Conservation (phyloP, 176 grass and related monocot genomes). For the Lolium rigidum region DNA sequence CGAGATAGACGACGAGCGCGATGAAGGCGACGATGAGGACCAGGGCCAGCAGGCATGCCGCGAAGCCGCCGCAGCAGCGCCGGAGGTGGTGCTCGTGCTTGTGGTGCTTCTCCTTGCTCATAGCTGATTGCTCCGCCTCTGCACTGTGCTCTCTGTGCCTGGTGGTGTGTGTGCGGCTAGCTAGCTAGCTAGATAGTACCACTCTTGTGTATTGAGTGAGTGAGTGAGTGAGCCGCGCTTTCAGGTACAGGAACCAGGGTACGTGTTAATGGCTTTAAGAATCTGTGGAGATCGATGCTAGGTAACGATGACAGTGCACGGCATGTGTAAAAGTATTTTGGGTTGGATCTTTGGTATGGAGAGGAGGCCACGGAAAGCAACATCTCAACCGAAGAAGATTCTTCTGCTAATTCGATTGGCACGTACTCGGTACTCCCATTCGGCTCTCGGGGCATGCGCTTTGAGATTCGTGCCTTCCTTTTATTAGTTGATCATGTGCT, state of each 20-base stretch:
- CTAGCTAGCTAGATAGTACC: neutral
- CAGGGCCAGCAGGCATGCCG: conserved; percentile 51
- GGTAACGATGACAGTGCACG: neutral
- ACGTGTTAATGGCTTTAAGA: conserved; percentile 43
- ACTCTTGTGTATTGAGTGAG: neutral
- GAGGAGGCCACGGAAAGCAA: conserved; percentile 32
- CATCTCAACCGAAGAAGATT: conserved; percentile 57
- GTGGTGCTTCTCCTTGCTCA: conserved; percentile 48
- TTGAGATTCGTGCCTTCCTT: neutral
- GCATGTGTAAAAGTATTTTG: neutral
- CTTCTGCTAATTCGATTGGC: conserved; percentile 16
- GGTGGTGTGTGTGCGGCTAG: neutral
- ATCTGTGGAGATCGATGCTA: neutral
- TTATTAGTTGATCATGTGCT: neutral
- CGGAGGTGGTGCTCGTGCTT: conserved; percentile 43
- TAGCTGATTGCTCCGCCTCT: conserved; percentile 9
- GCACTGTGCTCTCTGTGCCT: neutral
- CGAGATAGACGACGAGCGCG: conserved; percentile 60
- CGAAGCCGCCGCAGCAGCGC: conserved; percentile 45
- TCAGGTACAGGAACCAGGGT: neutral
- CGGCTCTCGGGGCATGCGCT: neutral
- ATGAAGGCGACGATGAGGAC: conserved; percentile 51
- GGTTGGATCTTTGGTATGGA: neutral
- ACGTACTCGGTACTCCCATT: neutral
- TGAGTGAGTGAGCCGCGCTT: neutral